Base-by-base conservation (phyloP, 1,284 basidiomycete species). In the Cryptococcus floricola region DNA sequence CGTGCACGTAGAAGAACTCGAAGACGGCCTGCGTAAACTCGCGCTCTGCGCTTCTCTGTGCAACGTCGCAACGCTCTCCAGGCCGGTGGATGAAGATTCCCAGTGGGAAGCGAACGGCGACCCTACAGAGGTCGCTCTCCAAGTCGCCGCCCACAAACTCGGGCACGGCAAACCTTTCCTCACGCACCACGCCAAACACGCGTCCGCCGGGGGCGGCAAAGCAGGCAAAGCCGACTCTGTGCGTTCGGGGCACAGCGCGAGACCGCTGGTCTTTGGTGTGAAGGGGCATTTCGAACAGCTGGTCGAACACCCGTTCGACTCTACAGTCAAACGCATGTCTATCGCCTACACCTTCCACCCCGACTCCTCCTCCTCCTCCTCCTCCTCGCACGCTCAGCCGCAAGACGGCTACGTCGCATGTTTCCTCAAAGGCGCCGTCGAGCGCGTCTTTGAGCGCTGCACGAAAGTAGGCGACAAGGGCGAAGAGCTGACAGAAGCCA, bases 91-190 rank as follows among this genome's bases (percentile, higher is more conserved):
- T 8, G 72, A 63, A 39, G 76, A 79, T 14, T 81, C 81, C 23
- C 74, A 80, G 54, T 87, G 86, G 86, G 81, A 82, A 41, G 83
- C 84, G 0, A 83, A 83, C 46, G 87, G 87, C 31, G 86, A 88
- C 64, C 84, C 86, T 1, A 88, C 87, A 16, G 83, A 85, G 66
- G 79, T 83, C 38, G 84, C 85, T 0, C 79, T 87, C 6, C 85
- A 86, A 70, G 85, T 86, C 7, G 83, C 84, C 53, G 83, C 83
- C 0, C 80, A 82, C 61, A 81, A 82, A 58, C 69, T 79, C 39
- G 77, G 77, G 10, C 73, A 72, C 52, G 75, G 77, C 18, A 77
- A 78, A 59, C 71, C 73, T 10, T 71, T 71, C 52, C 66, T 77
- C 46, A 80, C 76, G 28, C 69, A 73, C 57, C 31, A 38, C 18